These are phyloP conservation scores for Claviceps maximensis DNA, from an alignment of 2,329 filamentous ascomycete species.

Conservation along the genomic window DNA sequence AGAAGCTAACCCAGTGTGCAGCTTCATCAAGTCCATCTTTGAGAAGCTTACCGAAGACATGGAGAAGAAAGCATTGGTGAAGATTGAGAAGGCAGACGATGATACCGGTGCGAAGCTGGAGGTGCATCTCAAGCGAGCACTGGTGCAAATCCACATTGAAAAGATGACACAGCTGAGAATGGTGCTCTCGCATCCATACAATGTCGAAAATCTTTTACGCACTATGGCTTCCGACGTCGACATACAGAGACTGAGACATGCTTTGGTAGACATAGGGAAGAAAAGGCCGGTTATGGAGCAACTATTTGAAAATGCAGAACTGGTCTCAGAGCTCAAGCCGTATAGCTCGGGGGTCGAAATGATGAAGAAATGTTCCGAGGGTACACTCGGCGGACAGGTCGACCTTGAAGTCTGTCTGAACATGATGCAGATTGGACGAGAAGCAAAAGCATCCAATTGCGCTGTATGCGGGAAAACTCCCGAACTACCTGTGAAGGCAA, in stretches of 20 bases:
- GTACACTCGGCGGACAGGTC: slow-evolving; percentile 10
- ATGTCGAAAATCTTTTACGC: slow-evolving; percentile 15
- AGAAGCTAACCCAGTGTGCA: not conserved
- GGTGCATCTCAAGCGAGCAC: not conserved
- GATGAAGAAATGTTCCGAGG: not conserved
- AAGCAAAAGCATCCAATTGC: slow-evolving; percentile 1
- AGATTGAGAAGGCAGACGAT: not conserved
- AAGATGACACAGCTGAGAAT: not conserved
- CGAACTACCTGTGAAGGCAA: accelerated
- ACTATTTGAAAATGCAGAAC: not conserved
- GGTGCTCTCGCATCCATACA: slow-evolving; percentile 15
- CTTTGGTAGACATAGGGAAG: not conserved
- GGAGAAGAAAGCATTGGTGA: not conserved
- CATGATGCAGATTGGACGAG: slow-evolving; percentile 7
- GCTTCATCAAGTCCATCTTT: not conserved
- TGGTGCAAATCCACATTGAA: not conserved
- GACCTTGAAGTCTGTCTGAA: slow-evolving; percentile 10
- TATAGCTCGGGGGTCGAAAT: slow-evolving; percentile 8
- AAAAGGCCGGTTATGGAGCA: slow-evolving; percentile 6
- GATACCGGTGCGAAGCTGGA: not conserved
- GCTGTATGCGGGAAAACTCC: slow-evolving; percentile 3
- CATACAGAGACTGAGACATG: not conserved
- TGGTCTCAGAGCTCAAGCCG: not conserved
- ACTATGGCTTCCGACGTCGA: not conserved
- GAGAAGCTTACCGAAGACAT: not conserved